A percentile compares a stretch with the other conserved stretches of the same genome.
phyloP scores from a whole-genome alignment of 768 basidiomycete genomes.

The Nevesoporus exiguus region DNA sequence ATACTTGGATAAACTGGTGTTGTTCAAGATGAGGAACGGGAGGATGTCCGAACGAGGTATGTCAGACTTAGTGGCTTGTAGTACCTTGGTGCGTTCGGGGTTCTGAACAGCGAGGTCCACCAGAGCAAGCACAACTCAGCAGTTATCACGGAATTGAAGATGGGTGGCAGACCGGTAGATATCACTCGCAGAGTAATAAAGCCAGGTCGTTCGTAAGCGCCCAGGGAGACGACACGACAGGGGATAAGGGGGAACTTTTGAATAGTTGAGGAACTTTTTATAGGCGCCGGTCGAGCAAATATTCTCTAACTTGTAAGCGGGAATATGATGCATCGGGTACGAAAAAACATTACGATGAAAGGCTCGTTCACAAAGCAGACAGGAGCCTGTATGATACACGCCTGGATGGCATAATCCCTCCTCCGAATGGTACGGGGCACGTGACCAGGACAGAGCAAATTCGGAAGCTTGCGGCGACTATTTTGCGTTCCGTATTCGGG shows the following conservation, averaged over 20 bases:
- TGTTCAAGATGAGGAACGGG: neutral
- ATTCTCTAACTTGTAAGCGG: neutral
- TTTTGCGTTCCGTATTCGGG: constrained; percentile 4
- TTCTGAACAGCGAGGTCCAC: constrained; percentile 2
- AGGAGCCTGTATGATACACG: constrained; percentile 6
- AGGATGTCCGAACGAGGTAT: neutral
- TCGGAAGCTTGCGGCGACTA: constrained; percentile 19
- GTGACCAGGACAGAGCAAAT: constrained; percentile 27
- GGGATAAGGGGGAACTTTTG: neutral
- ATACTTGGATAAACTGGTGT: neutral
- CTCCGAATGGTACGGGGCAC: constrained; percentile 8
- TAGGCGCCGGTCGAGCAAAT: constrained; percentile 3
- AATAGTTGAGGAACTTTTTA: constrained; percentile 11
- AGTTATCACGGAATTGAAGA: neutral
- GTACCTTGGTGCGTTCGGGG: neutral
- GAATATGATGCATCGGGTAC: constrained; percentile 7
- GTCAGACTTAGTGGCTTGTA: neutral
- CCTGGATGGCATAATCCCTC: neutral
- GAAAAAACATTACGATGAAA: constrained; percentile 22
- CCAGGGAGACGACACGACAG: constrained; percentile 9
- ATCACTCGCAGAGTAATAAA: constrained; percentile 4
- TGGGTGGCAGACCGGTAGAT: constrained; percentile 3
- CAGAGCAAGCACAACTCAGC: neutral
- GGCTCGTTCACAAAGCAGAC: constrained; percentile 16
- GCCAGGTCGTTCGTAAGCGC: constrained; percentile 5